Base-by-base conservation (phyloP, 768 basidiomycete genomes). In the Naganishia antarctica region DNA sequence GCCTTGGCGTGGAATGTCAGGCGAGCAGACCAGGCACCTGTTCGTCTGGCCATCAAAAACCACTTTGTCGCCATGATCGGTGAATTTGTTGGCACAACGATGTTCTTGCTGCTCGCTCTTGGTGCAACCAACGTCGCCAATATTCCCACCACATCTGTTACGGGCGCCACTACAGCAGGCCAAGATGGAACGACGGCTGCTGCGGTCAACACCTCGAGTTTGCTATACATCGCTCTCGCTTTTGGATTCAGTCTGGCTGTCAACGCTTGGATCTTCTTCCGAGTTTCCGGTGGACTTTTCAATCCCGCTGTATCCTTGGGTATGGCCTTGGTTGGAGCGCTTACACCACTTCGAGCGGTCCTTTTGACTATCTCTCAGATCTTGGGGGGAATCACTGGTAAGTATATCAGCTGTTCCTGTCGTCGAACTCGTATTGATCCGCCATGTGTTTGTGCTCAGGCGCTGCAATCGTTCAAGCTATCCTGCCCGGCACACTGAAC, bases 301-400 rank as follows among this genome's bases (percentile, higher is more conserved):
- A 79, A 79, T 69, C 79, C 79, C 0, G 78, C 78, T 23, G 79
- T 79, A 5, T 74, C 75, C 5, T 73, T 78, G 25, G 75, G 75
- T 1, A 76, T 79, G 70, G 70, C 69, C 1, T 65, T 79, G 13
- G 74, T 77, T 53, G 79, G 79, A 18, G 74, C 76, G 3, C 61
- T 79, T 44, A 74, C 73, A 5, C 78, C 79, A 0, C 48, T 76
- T 1, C 73, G 79, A 61, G 79, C 73, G 0, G 68, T 61, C n/a
- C 70, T 78, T n/a, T 63, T 79, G 41, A 70, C 73, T 16, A 61
- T 78, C 45, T 58, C 66, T 21, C 79, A 79, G 64, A 68, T 78
- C 50, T 63, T 76, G 0, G 79, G 78, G 26, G 78, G 72, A 31
- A 78, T 79, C 57, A 74, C 74, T 9, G 71, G 73, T 69, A 62